These are phyloP conservation scores for Diplogelasinospora grovesii DNA, from an alignment of 495 filamentous ascomycete genomes.

Conservation along the genomic window DNA sequence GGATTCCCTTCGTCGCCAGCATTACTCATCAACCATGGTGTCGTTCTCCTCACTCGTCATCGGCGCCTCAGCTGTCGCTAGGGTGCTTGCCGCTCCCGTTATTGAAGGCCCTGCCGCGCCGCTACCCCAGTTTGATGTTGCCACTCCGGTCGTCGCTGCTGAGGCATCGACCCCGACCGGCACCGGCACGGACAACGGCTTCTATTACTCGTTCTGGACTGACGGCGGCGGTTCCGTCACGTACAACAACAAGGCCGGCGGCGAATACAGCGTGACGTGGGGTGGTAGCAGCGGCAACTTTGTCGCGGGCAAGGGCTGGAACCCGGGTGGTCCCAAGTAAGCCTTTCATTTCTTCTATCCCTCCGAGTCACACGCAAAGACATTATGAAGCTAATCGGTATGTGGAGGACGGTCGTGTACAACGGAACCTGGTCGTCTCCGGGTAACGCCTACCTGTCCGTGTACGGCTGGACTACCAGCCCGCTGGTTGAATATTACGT, in stretches of 20 bases:
- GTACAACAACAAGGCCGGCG: slow-evolving; percentile 50
- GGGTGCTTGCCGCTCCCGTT: too few species aligned
- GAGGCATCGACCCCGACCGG: slow-evolving; percentile 16
- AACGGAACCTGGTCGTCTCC: slow-evolving; percentile 23
- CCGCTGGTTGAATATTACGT: slow-evolving; percentile 56
- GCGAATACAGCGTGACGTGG: slow-evolving; percentile 54
- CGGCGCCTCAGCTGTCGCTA: too few species aligned
- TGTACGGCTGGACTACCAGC: slow-evolving; percentile 52
- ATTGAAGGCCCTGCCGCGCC: too few species aligned
- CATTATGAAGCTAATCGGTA: too few species aligned
- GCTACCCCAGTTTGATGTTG: too few species aligned
- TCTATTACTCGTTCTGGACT: slow-evolving; percentile 59
- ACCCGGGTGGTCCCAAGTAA: slow-evolving; percentile 40
- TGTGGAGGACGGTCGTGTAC: slow-evolving; percentile 26
- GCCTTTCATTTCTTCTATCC: too few species aligned
- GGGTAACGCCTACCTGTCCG: slow-evolving; percentile 31
- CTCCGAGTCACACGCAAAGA: too few species aligned
- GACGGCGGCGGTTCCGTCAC: slow-evolving; percentile 45
- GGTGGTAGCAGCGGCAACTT: slow-evolving; percentile 49
- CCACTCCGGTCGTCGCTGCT: background rate
- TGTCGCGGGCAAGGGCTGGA: slow-evolving; percentile 54
- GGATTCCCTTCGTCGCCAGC: too few species aligned
- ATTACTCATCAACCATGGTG: too few species aligned
- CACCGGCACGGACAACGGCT: slow-evolving; percentile 47
- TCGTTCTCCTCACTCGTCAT: too few species aligned